Percentiles rank a stretch among this genome's conserved stretches.
Evolutionary conservation across 2,329 filamentous ascomycete genomes (phyloP).

Genomic region (Aspergillus intermedius): DNA sequence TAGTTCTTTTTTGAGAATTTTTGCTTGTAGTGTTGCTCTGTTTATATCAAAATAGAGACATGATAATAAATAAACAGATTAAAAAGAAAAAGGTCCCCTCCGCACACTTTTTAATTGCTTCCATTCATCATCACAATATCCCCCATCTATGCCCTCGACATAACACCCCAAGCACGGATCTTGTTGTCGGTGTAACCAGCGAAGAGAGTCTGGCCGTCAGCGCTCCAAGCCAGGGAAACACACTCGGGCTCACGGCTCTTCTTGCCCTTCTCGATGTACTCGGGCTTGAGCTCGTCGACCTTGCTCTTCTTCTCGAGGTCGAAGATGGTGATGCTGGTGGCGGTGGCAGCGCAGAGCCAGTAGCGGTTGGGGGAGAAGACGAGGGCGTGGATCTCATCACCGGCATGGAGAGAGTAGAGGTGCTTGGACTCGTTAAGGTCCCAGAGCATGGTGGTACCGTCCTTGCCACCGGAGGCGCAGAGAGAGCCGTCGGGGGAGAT

Average conservation of each 20-base stretch:
- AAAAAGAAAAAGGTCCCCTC: slow-evolving; percentile 15
- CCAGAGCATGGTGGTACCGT: slow-evolving; percentile 99
- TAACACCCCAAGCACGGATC: slow-evolving; percentile 96
- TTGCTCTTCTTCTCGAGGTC: slow-evolving; percentile 99
- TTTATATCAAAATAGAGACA: slow-evolving; percentile 3
- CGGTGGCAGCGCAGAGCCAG: slow-evolving; percentile 98
- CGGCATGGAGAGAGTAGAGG: slow-evolving; percentile 98
- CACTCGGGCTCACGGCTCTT: slow-evolving; percentile 99
- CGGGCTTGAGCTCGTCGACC: slow-evolving; percentile 99
- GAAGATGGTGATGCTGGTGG: slow-evolving; percentile 99
- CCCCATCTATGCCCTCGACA: slow-evolving; percentile 72
- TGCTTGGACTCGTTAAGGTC: slow-evolving; percentile 99
- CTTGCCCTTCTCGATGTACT: slow-evolving; percentile 93
- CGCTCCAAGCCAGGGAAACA: slow-evolving; percentile 93
- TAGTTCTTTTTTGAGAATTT: slow-evolving; percentile 15
- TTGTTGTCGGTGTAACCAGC: slow-evolving; percentile 99
- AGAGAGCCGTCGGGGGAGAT: slow-evolving; percentile 99
- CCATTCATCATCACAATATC: slow-evolving; percentile 15
- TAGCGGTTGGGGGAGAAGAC: slow-evolving; percentile 99
- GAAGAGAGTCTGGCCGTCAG: slow-evolving; percentile 98
- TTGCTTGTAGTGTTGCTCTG: neutral
- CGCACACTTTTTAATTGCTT: slow-evolving; percentile 12
- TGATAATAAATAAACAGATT: slow-evolving; percentile 8
- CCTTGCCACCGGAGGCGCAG: slow-evolving; percentile 98
- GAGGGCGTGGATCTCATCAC: slow-evolving; percentile 99